Evolutionary conservation across 2,329 filamentous ascomycete genomes (phyloP).

Genomic region (Shiraia sp.): DNA sequence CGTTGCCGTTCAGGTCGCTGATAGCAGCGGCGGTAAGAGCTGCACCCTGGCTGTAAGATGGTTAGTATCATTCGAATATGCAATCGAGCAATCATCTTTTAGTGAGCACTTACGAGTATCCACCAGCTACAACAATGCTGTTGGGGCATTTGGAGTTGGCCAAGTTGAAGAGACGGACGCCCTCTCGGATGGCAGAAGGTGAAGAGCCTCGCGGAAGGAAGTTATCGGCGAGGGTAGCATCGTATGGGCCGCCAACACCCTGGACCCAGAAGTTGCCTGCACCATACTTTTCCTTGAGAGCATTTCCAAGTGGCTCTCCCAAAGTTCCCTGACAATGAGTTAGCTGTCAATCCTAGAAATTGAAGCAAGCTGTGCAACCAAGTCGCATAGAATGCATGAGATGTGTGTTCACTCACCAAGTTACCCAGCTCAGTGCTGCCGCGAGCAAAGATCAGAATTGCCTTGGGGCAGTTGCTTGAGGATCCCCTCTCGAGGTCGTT

Average conservation of each 20-base stretch:
- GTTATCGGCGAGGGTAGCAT: constrained; percentile 41
- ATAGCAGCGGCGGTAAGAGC: constrained; percentile 45
- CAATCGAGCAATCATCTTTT: too few species aligned
- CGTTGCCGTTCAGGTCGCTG: constrained; percentile 23
- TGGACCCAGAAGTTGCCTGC: constrained; percentile 31
- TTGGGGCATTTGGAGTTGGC: constrained; percentile 45
- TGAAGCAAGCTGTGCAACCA: too few species aligned
- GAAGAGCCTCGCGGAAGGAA: constrained; percentile 37
- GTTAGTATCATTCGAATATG: constrained; percentile 9
- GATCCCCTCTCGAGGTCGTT: constrained; percentile 29
- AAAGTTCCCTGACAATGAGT: constrained; percentile 17
- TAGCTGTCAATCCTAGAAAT: neutral
- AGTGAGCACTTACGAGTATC: constrained; percentile 46
- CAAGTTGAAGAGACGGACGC: constrained; percentile 40
- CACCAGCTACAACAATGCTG: constrained; percentile 45
- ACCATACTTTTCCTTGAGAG: constrained; percentile 27
- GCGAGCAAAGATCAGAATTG: constrained; percentile 35
- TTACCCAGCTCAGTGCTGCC: constrained; percentile 30
- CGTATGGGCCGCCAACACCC: constrained; percentile 43
- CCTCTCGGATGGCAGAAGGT: constrained; percentile 36
- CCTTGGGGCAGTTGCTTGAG: constrained; percentile 23
- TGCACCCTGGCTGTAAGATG: constrained; percentile 39
- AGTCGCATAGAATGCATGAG: too few species aligned
- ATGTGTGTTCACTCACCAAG: constrained; percentile 22
- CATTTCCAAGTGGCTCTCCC: constrained; percentile 25